Base-by-base conservation (phyloP, 305 asterid species). In the Withania somnifera region DNA sequence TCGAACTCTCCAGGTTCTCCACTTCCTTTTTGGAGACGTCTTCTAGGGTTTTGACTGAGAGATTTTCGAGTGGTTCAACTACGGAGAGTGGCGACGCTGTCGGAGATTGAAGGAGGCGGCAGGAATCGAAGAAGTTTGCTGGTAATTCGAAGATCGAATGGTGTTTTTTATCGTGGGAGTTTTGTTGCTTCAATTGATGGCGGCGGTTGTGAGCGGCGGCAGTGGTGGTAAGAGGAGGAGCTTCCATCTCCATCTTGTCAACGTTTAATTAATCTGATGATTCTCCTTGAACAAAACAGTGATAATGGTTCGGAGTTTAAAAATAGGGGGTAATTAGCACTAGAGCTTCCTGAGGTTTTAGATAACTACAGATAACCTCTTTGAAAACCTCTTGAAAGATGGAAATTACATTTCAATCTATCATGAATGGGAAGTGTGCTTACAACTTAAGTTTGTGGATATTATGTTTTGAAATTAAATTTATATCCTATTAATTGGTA, bases 61-160 rank as follows among this genome's bases (percentile, higher is more conserved):
- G 61, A 22, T 20, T 81, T 32, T 38, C 77, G 66, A 82, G 30
- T 82, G 66, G 67, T 32, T 80, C 84, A 13, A 78, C 53, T 81
- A 85, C 83, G 63, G 87, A 81, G 24, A 86, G 78, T 57, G 80
- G 38, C 3, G 87, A 52, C 28, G 91, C 86, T 67, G 84, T 86
- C 34, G 93, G 91, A 58, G 93, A 89, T 24, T 82, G 90, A 64
- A 95, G 89, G 78, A 93, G 88, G 88, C 93, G 94, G 83, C 96
- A 92, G 56, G 95, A 91, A 81, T 91, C 93, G 80, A 91, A 93
- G 85, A 91, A 93, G 45, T 89, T 88, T 38, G 71, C 15, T 61
- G 92, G 89, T 19, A 91, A 81, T 69, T 93, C 97, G 85, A 95
- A 95, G 61, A 95, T 60, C 0, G 98, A 93, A 83, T 89, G 91